phyloP scores from a whole-genome alignment of 495 filamentous ascomycete genomes.

The Usnea hakonensis region DNA sequence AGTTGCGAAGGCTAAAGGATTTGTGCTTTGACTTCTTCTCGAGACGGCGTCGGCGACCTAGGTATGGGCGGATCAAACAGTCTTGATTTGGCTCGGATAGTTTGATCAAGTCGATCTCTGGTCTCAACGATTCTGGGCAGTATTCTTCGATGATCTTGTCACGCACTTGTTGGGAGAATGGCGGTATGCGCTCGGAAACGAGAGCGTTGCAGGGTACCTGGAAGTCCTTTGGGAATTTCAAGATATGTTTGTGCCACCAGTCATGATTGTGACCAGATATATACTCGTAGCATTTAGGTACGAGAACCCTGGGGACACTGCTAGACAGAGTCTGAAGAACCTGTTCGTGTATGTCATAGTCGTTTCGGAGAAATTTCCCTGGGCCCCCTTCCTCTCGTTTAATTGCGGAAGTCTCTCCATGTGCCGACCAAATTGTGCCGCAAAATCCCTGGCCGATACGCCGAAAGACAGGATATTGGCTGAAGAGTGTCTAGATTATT shows the following conservation, averaged over 20 bases:
- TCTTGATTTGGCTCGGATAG: constrained; percentile 31
- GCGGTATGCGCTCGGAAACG: constrained; percentile 35
- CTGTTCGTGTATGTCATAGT: constrained; percentile 31
- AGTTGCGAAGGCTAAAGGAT: constrained; percentile 39
- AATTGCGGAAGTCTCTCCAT: neutral
- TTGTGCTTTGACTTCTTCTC: constrained; percentile 14
- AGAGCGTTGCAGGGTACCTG: constrained; percentile 34
- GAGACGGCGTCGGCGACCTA: constrained; percentile 31
- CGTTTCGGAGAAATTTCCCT: constrained; percentile 29
- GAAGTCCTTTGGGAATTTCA: constrained; percentile 27
- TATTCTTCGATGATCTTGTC: constrained; percentile 30
- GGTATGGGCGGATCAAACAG: constrained; percentile 40
- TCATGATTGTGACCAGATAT: constrained; percentile 15
- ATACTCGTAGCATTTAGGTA: constrained; percentile 21
- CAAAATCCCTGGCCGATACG: constrained; percentile 20
- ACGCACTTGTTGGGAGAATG: constrained; percentile 26
- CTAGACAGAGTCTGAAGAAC: constrained; percentile 15
- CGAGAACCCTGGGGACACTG: neutral
- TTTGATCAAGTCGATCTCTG: constrained; percentile 28
- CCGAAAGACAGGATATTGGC: too few relatives aligned
- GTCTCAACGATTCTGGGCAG: constrained; percentile 24
- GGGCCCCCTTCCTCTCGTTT: constrained; percentile 35
- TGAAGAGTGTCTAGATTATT: too few relatives aligned
- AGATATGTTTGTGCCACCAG: constrained; percentile 32
- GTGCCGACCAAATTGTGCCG: constrained; percentile 15